These are phyloP conservation scores for Echites panduratus DNA, from an alignment of 257 asterid genomes.

Conservation along the genomic window DNA sequence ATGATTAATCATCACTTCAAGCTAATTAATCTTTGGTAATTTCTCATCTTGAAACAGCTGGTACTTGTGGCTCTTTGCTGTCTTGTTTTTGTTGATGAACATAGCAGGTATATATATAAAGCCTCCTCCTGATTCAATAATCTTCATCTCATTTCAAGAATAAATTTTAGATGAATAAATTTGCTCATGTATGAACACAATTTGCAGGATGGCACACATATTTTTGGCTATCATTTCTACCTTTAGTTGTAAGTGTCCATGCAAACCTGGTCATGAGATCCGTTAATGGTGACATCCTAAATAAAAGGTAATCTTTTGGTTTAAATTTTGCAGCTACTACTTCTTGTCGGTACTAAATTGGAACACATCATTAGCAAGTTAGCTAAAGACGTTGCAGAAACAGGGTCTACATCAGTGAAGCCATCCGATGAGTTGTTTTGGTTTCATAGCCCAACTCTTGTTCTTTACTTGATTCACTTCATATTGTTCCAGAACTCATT, in stretches of 20 bases:
- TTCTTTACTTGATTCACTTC: slow-evolving; percentile 88
- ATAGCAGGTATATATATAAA: slow-evolving; percentile 48
- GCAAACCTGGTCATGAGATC: not conserved
- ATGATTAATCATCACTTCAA: not conserved
- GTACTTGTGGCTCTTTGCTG: slow-evolving; percentile 88
- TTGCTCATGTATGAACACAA: not conserved
- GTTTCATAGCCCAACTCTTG: slow-evolving; percentile 56
- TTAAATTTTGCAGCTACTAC: slow-evolving; percentile 45
- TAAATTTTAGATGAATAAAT: not conserved
- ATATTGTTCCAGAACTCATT: slow-evolving; percentile 85
- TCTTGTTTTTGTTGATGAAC: slow-evolving; percentile 69
- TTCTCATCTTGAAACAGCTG: slow-evolving; percentile 45
- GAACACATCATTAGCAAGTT: slow-evolving; percentile 74
- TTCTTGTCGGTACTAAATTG: slow-evolving; percentile 77
- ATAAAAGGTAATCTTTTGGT: not conserved
- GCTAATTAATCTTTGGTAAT: not conserved
- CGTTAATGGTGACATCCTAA: not conserved
- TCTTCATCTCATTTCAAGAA: not conserved
- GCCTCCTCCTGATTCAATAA: not conserved
- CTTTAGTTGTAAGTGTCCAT: slow-evolving; percentile 51
- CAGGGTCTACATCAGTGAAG: slow-evolving; percentile 28
- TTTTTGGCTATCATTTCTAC: slow-evolving; percentile 88
- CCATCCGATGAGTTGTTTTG: slow-evolving; percentile 83
- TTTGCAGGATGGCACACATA: slow-evolving; percentile 88
- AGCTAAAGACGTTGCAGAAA: slow-evolving; percentile 50